A percentile compares a stretch with the other conserved stretches of the same genome.
These are phyloP conservation scores for Leccinum cinnamomeum DNA, from an alignment of 1,284 basidiomycete genomes.

Conservation along the genomic window DNA sequence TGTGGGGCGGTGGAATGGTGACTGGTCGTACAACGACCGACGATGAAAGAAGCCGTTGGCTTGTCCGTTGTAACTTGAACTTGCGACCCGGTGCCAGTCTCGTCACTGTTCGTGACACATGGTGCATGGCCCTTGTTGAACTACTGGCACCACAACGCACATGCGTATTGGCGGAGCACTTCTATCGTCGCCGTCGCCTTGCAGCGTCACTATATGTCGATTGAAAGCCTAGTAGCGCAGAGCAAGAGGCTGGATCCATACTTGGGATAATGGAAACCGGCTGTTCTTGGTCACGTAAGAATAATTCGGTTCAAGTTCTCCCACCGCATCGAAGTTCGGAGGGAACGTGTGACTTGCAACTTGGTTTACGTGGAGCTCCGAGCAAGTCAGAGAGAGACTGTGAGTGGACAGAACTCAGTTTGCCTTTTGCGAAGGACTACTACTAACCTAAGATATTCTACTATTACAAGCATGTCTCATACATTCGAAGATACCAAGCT, in stretches of 20 bases:
- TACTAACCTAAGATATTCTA: not conserved
- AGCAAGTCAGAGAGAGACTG: not conserved
- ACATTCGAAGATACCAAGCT: slow-evolving; percentile 7
- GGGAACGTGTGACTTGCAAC: not conserved
- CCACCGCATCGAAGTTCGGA: not conserved
- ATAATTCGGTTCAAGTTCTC: not conserved
- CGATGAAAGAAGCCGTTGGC: not conserved
- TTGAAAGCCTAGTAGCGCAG: not conserved
- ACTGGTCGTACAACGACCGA: not conserved
- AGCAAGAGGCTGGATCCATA: not conserved
- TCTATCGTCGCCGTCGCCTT: not conserved
- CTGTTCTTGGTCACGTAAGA: not conserved
- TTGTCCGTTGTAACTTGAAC: no score
- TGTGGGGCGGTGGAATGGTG: not conserved
- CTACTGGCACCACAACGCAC: not conserved
- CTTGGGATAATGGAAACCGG: not conserved
- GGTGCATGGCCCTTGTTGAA: no score
- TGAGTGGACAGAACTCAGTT: not conserved
- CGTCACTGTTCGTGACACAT: no score
- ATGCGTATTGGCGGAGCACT: no score
- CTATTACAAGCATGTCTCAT: slow-evolving; percentile 10
- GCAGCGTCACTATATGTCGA: not conserved
- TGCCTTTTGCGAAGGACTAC: not conserved
- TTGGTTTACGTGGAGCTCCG: not conserved
- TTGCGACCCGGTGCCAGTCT: no score